Percentiles rank a stretch among this genome's conserved stretches.
Conservation (phyloP, 371 early-diverging fungal genomes). For the Mortierella sp. region DNA sequence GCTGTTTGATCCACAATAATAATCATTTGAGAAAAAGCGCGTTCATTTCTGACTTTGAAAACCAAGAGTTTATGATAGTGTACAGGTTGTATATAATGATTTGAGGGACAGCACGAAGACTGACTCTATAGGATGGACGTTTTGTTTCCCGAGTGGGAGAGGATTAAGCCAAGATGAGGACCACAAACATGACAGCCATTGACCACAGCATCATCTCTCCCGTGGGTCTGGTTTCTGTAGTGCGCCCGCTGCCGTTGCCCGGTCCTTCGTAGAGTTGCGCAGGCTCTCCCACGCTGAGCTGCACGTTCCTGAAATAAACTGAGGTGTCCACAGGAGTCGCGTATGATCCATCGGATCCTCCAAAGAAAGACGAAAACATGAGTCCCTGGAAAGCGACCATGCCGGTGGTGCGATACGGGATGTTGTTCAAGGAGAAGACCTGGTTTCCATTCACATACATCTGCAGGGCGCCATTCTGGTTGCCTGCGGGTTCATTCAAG, state of each 20-base stretch:
- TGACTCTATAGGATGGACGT: too few species aligned
- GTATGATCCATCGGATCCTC: conserved; percentile 58
- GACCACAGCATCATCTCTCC: conserved; percentile 8
- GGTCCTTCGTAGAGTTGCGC: conserved; percentile 41
- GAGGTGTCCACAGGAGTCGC: conserved; percentile 57
- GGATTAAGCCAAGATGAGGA: conserved; percentile 10
- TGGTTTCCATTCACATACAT: conserved; percentile 60
- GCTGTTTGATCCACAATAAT: too few species aligned
- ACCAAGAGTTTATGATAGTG: too few species aligned
- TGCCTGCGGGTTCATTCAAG: conserved; percentile 57
- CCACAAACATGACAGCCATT: conserved; percentile 6
- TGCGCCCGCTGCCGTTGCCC: conserved; percentile 11
- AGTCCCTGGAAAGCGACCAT: conserved; percentile 59
- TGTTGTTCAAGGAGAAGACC: conserved; percentile 48
- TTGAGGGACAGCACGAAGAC: too few species aligned
- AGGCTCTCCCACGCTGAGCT: conserved; percentile 56
- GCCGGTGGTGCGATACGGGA: conserved; percentile 57
- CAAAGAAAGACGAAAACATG: conserved; percentile 68
- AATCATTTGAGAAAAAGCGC: too few species aligned
- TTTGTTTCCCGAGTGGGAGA: too few species aligned
- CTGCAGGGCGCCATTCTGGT: conserved; percentile 57
- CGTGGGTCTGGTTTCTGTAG: not conserved
- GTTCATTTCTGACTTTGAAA: too few species aligned
- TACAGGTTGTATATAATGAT: too few species aligned
- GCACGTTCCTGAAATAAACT: conserved; percentile 60